A percentile compares a stretch with the other conserved stretches of the same genome.
phyloP scores from a whole-genome alignment of 129 eudicot species.

The Apium graveolens region DNA sequence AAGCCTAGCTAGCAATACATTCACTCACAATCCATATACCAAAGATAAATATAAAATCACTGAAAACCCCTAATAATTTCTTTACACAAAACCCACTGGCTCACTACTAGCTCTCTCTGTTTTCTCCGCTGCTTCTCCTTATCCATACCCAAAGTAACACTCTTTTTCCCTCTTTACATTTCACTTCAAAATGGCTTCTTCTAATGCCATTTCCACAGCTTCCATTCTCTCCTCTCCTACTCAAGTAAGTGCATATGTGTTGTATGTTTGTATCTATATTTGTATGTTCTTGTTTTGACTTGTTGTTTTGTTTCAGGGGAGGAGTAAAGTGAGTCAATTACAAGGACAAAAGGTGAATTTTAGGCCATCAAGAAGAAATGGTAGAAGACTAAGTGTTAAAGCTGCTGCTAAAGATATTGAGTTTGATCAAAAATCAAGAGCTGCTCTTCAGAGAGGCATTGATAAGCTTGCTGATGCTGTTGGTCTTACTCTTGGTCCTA shows the following conservation, averaged over 20 bases:
- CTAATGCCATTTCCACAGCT: constrained; percentile 66
- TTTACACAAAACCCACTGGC: neutral
- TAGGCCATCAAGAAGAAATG: constrained; percentile 11
- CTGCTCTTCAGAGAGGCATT: constrained; percentile 70
- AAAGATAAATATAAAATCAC: too few species aligned
- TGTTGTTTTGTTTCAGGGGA: constrained; percentile 3
- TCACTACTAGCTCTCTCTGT: neutral
- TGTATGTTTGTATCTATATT: neutral
- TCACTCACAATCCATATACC: too few species aligned
- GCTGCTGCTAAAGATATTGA: constrained; percentile 70
- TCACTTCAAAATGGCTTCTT: constrained; percentile 48
- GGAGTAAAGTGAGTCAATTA: constrained; percentile 28
- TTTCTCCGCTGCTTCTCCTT: constrained; percentile 1
- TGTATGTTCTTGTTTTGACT: neutral
- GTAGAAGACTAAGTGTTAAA: constrained; percentile 44
- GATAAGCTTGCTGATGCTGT: constrained; percentile 74
- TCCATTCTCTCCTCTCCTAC: constrained; percentile 46
- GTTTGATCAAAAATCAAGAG: constrained; percentile 60
- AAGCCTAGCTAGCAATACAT: too few species aligned
- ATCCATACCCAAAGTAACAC: neutral
- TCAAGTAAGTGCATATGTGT: constrained; percentile 20
- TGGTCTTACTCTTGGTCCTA: constrained; percentile 75
- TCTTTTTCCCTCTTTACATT: neutral
- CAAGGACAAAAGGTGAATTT: constrained; percentile 30
- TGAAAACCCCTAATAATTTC: neutral